A percentile compares a stretch with the other conserved stretches of the same genome.
These are phyloP conservation scores for Tylopilus sp. DNA, from an alignment of 1,284 basidiomycete species.

Conservation along the genomic window DNA sequence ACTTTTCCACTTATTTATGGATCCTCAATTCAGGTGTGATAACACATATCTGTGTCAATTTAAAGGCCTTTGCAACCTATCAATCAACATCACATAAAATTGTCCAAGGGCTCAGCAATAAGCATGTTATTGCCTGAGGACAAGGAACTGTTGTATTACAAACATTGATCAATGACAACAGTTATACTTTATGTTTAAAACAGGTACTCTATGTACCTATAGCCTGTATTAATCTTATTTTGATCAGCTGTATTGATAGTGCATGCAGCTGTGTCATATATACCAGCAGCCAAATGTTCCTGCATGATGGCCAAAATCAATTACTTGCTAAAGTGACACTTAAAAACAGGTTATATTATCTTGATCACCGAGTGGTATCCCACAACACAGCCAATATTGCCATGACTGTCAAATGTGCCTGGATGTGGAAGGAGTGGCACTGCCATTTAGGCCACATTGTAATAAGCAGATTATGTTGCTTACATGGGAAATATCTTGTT, in stretches of 20 bases:
- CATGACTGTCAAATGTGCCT: not conserved
- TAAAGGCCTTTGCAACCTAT: no score
- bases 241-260: not conserved
- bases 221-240: not conserved
- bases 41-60: not conserved
- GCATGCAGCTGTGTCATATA: not conserved
- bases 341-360: no score
- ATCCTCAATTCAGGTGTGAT: not conserved
- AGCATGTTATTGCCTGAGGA: not conserved
- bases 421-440: slow-evolving; percentile 5
- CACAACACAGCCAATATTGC: not conserved
- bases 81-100: no score
- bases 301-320: not conserved
- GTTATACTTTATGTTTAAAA: not conserved
- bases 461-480: not conserved
- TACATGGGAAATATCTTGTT: not conserved
- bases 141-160: not conserved
- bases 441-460: not conserved
- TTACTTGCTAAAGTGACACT: not conserved
- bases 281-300: not conserved
- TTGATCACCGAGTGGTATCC: no score
- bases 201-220: not conserved
- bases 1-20: not conserved
- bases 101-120: not conserved
- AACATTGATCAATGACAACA: not conserved